These are phyloP conservation scores for Rhododendron williamsianum DNA, from an alignment of 148 eudicot species.

Conservation along the genomic window DNA sequence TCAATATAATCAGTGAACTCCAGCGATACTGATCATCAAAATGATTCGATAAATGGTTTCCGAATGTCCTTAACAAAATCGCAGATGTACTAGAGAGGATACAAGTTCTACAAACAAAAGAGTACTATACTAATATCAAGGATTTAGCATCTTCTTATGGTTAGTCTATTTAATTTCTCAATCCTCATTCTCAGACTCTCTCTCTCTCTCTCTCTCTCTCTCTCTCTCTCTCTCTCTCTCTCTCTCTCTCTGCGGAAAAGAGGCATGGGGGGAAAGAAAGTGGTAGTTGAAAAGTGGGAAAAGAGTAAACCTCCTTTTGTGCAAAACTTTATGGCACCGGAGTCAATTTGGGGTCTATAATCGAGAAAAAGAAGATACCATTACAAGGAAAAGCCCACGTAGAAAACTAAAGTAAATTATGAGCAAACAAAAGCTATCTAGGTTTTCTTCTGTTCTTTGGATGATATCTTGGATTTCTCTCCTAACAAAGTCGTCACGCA, in stretches of 20 bases:
- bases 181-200: background rate
- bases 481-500: background rate
- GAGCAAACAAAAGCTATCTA: background rate
- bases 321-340: background rate
- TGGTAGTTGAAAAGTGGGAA: conserved; percentile 11
- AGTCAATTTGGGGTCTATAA: conserved; percentile 9
- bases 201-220: background rate
- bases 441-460: background rate
- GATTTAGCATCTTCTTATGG: background rate
- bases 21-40: background rate
- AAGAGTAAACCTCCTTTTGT: conserved; percentile 6
- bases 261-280: background rate
- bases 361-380: conserved; percentile 4
- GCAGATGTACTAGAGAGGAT: background rate
- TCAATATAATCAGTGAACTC: too few species aligned
- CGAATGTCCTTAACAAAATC: background rate
- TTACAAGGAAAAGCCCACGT: conserved; percentile 1
- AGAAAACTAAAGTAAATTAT: background rate
- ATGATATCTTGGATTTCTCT: background rate
- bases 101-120: background rate
- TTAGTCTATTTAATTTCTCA: background rate
- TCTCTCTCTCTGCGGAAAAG: background rate
- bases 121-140: background rate
- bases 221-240: background rate
- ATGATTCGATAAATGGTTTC: background rate